A percentile compares a stretch with the other conserved stretches of the same genome.
Conservation (phyloP, 2,329 filamentous ascomycete species). For the Pseudogymnoascus sp. region DNA sequence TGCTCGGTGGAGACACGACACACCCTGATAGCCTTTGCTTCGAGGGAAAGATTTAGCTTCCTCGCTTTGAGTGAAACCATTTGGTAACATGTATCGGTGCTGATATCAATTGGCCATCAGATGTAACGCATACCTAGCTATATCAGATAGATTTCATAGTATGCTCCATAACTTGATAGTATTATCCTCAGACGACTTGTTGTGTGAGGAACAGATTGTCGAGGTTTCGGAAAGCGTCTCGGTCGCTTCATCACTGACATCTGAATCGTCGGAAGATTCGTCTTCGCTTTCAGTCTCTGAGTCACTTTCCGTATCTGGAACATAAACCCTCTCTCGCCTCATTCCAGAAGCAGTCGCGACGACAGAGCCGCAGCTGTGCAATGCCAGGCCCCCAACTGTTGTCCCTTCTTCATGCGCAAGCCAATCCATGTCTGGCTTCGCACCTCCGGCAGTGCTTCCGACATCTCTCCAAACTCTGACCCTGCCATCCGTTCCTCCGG, state of each 20-base stretch:
- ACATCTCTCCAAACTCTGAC: constrained; percentile 54
- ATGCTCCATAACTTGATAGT: constrained; percentile 41
- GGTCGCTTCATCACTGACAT: constrained; percentile 11
- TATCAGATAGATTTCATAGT: constrained; percentile 15
- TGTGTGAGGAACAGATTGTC: neutral
- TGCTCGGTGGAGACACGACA: constrained; percentile 34
- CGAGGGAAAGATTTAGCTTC: neutral
- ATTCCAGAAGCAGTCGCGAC: constrained; percentile 29
- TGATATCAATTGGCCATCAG: constrained; percentile 9
- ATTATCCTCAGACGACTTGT: constrained; percentile 30
- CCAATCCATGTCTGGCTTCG: constrained; percentile 26
- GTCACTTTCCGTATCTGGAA: neutral
- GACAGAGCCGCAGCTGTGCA: constrained; percentile 28
- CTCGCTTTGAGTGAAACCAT: neutral
- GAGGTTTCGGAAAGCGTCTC: neutral
- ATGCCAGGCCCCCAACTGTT: neutral
- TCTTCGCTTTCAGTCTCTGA: constrained; percentile 15
- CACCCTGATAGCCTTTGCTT: constrained; percentile 14
- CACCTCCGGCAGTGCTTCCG: constrained; percentile 38
- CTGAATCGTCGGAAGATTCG: constrained; percentile 11
- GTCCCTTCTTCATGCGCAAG: constrained; percentile 27
- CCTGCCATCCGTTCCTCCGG: constrained; percentile 45
- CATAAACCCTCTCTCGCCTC: constrained; percentile 12
- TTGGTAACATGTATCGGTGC: neutral
- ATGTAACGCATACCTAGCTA: neutral